Base-by-base conservation (phyloP, 2,329 filamentous ascomycete genomes). In the Monilinia laxa region DNA sequence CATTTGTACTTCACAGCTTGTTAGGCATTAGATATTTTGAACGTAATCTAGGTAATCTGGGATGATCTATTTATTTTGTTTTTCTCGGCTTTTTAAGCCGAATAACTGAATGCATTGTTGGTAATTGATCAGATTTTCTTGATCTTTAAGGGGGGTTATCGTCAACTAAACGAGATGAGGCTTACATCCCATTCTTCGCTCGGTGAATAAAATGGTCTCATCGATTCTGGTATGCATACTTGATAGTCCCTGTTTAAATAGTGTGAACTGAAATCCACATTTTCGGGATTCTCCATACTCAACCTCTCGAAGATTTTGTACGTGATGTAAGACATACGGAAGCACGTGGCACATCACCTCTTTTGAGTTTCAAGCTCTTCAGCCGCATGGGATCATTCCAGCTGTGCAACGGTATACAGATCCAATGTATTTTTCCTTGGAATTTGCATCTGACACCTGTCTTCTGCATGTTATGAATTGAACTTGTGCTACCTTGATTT, bases 261-360 rank as follows among this genome's bases (percentile, higher is more conserved):
- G 54, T 65, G 20, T 52, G 63, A 54, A 52, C 63, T 65, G 59
- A 23, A 10, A 28, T 59, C n/a, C 42, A 40, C 45, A 42, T 11
- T 53, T 25, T 23, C 35, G 18, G 54, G 54, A 38, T 60, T 23
- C 23, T 35, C n/a, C 10, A 25, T 16, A 52, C 31, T 59, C 31
- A 18, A 59, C 63, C 63, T 65, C 63, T 65, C 45, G 45, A 55
- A 52, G 56, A 16, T 6, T 53, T 59, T 45, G 31, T 1, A 51
- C 40, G n/a, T 31, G 63, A 53, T 59, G 45, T 65, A 65, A 59
- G 54, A 65, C 63, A 65, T 31, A 42, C 45, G 63, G 63, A 31
- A 16, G 47, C 63, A 65, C 62, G 62, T 64, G 45, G 62, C 53
- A 57, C 53, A 40, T 53, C 58, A 53, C 42, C 23, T 11, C 12